Conservation (phyloP, 495 filamentous ascomycete genomes). For the Penicillium nucicola region DNA sequence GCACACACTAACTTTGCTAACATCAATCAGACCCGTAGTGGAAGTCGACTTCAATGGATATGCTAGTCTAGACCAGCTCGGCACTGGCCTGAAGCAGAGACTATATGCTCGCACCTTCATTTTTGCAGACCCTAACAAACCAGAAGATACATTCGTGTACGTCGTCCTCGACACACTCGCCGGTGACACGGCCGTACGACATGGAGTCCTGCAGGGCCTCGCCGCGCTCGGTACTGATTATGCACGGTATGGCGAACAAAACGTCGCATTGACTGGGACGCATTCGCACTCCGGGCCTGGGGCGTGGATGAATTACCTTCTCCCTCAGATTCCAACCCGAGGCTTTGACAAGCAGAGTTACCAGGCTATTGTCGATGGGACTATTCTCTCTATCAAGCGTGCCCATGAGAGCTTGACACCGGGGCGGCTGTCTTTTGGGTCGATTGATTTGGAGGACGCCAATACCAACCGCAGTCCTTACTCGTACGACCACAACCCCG, state of each 20-base stretch:
- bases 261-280: conserved; percentile 88
- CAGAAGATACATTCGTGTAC: conserved; percentile 78
- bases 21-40: conserved; percentile 62
- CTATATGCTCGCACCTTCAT: conserved; percentile 92
- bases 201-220: conserved; percentile 78
- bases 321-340: conserved; percentile 88
- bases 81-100: conserved; percentile 83
- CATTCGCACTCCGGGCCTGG: conserved; percentile 92
- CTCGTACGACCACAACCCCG: conserved; percentile 87
- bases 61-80: conserved; percentile 80
- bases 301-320: conserved; percentile 93
- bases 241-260: conserved; percentile 72
- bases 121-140: conserved; percentile 63
- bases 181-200: conserved; percentile 85
- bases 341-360: conserved; percentile 91
- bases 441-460: conserved; percentile 70
- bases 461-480: conserved; percentile 91
- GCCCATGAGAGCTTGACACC: conserved; percentile 74
- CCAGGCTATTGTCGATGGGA: conserved; percentile 84
- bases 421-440: conserved; percentile 71
- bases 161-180: conserved; percentile 84
- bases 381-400: conserved; percentile 72
- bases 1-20: not conserved
- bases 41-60: conserved; percentile 93
- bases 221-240: conserved; percentile 64